phyloP scores from a whole-genome alignment of 768 basidiomycete species.

The Collybia nuda region DNA sequence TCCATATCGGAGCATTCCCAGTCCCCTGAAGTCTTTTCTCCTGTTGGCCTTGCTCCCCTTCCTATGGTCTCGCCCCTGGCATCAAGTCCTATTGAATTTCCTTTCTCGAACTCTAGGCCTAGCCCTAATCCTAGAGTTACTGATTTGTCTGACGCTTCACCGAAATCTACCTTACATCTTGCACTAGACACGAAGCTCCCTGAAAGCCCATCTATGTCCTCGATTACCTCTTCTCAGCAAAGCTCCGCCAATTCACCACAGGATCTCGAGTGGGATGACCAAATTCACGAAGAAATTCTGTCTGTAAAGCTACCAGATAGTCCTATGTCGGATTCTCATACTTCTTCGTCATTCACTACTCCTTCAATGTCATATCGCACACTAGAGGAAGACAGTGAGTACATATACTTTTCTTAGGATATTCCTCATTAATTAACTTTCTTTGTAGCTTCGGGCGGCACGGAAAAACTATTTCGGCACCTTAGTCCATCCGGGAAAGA shows the following conservation, averaged over 20 bases:
- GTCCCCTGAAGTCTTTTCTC: slow-evolving; percentile 34
- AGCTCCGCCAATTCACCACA: slow-evolving; percentile 28
- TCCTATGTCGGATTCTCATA: background rate
- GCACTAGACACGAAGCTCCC: slow-evolving; percentile 2
- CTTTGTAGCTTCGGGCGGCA: too few species aligned
- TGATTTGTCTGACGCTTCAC: background rate
- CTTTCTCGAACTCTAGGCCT: background rate
- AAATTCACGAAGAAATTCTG: slow-evolving; percentile 2
- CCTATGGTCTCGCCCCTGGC: slow-evolving; percentile 33
- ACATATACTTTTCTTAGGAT: too few species aligned
- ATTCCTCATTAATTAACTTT: too few species aligned
- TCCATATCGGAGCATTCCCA: slow-evolving; percentile 10
- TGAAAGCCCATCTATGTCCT: slow-evolving; percentile 7
- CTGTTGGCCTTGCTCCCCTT: slow-evolving; percentile 30
- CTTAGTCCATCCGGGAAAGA: too few species aligned
- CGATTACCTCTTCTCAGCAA: slow-evolving; percentile 16
- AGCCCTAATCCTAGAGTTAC: background rate
- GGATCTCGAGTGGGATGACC: slow-evolving; percentile 12
- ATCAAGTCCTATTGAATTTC: slow-evolving; percentile 28
- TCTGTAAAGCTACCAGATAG: slow-evolving; percentile 5
- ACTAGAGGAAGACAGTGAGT: background rate
- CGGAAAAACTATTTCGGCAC: too few species aligned
- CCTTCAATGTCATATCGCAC: background rate
- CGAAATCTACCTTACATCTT: slow-evolving; percentile 1
- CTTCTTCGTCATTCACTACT: background rate